Evolutionary conservation across 2,329 filamentous ascomycete species (phyloP).

Genomic region (Fusarium scirpi): DNA sequence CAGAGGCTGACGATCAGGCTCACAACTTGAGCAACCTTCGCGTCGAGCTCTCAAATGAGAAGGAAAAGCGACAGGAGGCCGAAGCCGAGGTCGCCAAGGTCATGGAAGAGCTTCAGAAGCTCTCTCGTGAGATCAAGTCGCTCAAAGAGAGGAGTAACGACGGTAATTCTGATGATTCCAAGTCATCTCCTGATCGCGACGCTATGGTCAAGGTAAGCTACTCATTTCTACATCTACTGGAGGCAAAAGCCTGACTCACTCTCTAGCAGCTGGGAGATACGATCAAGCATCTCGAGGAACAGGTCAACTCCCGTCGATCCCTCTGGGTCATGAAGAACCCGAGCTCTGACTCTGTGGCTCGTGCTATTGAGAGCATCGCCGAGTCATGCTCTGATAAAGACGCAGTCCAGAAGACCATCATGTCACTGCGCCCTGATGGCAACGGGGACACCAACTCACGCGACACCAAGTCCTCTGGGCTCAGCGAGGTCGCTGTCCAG

Average conservation of each 20-base stretch:
- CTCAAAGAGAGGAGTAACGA: constrained; percentile 45
- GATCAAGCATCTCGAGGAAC: constrained; percentile 52
- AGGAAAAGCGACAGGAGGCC: constrained; percentile 47
- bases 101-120: constrained; percentile 44
- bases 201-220: constrained; percentile 50
- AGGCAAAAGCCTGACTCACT: not conserved
- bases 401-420: constrained; percentile 44
- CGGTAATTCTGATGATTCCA: constrained; percentile 30
- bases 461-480: constrained; percentile 33
- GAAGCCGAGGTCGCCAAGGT: constrained; percentile 48
- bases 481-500: constrained; percentile 30
- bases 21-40: constrained; percentile 51
- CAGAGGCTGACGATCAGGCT: constrained; percentile 50
- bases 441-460: constrained; percentile 21
- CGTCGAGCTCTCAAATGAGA: constrained; percentile 50
- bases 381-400: constrained; percentile 48
- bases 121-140: constrained; percentile 48
- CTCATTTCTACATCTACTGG: no score
- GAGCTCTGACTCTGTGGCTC: constrained; percentile 48
- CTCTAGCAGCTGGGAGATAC: constrained; percentile 50
- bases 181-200: constrained; percentile 39
- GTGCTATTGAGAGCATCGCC: constrained; percentile 50
- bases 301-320: constrained; percentile 52
- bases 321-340: constrained; percentile 54
- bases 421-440: constrained; percentile 43